phyloP scores from a whole-genome alignment of 2,329 filamentous ascomycete species.

The Fusarium xyrophilum region DNA sequence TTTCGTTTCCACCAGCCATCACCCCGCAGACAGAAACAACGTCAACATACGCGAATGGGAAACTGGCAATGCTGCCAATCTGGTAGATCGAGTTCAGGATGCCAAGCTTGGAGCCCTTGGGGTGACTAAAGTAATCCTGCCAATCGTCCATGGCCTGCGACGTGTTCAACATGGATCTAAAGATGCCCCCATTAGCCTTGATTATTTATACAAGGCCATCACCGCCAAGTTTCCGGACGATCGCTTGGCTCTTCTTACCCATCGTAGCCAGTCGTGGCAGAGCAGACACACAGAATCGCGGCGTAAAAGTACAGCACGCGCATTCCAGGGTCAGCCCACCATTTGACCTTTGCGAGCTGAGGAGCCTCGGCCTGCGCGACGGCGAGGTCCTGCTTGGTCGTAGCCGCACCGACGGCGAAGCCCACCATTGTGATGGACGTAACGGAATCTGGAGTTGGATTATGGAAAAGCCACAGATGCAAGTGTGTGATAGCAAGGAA shows the following conservation, averaged over 20 bases:
- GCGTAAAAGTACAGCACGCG: slow-evolving; percentile 58
- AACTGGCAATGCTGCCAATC: slow-evolving; percentile 47
- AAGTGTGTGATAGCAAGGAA: not conserved
- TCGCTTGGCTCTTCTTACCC: slow-evolving; percentile 42
- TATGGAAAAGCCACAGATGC: not conserved
- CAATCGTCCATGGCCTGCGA: slow-evolving; percentile 64
- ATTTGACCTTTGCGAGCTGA: slow-evolving; percentile 61
- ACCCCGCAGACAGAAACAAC: not conserved
- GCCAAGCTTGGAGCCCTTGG: slow-evolving; percentile 51
- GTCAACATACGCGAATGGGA: slow-evolving; percentile 12
- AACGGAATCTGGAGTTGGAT: too few relatives aligned
- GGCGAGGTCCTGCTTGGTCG: slow-evolving; percentile 39
- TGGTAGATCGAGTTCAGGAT: slow-evolving; percentile 61
- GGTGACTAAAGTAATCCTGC: slow-evolving; percentile 54
- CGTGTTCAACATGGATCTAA: slow-evolving; percentile 59
- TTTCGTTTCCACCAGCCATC: not conserved
- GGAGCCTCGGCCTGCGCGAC: slow-evolving; percentile 55
- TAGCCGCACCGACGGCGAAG: slow-evolving; percentile 8
- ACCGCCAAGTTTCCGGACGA: not conserved
- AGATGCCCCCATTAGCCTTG: not conserved
- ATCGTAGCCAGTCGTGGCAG: slow-evolving; percentile 68
- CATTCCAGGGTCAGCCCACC: slow-evolving; percentile 63
- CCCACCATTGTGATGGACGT: not conserved
- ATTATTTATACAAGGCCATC: too few relatives aligned
- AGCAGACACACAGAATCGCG: slow-evolving; percentile 61